Base-by-base conservation (phyloP, 352 stramenopile genomes). In the Phytophthora niederhauseri region DNA sequence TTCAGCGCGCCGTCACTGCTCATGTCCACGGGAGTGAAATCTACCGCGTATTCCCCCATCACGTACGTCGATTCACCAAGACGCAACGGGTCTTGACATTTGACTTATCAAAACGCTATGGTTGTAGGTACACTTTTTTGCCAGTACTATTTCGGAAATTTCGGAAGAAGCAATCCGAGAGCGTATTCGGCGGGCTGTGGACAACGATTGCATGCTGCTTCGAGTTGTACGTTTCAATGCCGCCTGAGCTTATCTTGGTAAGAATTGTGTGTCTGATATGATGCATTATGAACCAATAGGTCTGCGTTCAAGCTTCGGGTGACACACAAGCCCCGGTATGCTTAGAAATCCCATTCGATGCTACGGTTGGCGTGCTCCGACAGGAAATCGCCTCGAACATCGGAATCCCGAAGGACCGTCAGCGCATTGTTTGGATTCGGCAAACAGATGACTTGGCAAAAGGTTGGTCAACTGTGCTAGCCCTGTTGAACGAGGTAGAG, bases 351-450 rank as follows among this genome's bases (percentile, higher is more conserved):
- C 81, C 89, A 20, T 92, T 93, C 36, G 89, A 95, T 69, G 81
- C 89, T 31, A 95, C 76, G 30, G 79, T 96, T 28, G 85, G 69
- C 7, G 64, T 87, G 19, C 77, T 96, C 30, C 80, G 85, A 6
- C 89, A 91, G 49, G 84, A 93, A 58, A 96, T 96, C n/a, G 74
- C 88, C 43, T 75, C 68, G 15, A 87, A 88, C 56, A 91, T 95
- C 65, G 89, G 89, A 28, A 94, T 97, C 30, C 89, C 89, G 14
- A 84, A 92, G 57, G 59, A 67, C 57, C 83, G 82, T n/a, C 89
- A 97, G 60, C 88, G 84, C n/a, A 94, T 97, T 58, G 87, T 97
- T 30, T 97, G 89, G 89, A 94, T 97, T 73, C 86, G 87, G 14
- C 87, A 94, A 61, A 95, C 81, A 46, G 86, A 97, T 41, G 79